Evolutionary conservation across 1,139 yeast species (phyloP).

Genomic region (Geotrichum aggregatum): DNA sequence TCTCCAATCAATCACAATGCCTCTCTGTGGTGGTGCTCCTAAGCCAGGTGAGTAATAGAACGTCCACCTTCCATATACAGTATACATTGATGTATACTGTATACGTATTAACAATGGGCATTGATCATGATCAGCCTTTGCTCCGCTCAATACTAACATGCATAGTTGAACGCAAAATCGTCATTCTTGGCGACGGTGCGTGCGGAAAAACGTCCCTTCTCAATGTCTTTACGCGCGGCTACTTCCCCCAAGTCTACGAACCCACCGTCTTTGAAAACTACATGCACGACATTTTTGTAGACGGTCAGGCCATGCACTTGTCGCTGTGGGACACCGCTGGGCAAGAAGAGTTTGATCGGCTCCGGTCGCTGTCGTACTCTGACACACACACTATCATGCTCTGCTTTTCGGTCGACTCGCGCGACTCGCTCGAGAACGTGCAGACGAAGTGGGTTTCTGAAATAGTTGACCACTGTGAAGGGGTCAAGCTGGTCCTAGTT

Average conservation of each 20-base stretch:
- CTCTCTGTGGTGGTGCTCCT: slow-evolving; percentile 64
- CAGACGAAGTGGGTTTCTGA: slow-evolving; percentile 96
- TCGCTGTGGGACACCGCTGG: slow-evolving; percentile 99
- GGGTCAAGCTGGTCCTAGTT: slow-evolving; percentile 87
- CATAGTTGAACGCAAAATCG: slow-evolving; percentile 79
- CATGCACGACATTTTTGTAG: slow-evolving; percentile 94
- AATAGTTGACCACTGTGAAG: slow-evolving; percentile 94
- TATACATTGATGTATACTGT: too few relatives aligned
- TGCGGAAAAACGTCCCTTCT: slow-evolving; percentile 84
- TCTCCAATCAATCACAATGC: too few relatives aligned
- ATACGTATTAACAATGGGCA: too few relatives aligned
- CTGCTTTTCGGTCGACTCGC: slow-evolving; percentile 90
- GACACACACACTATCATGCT: slow-evolving; percentile 97
- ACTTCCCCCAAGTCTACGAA: slow-evolving; percentile 96
- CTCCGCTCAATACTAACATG: too few relatives aligned
- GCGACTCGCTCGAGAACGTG: slow-evolving; percentile 91
- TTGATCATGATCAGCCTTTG: neutral
- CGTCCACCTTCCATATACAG: neutral
- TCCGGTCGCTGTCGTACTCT: slow-evolving; percentile 82
- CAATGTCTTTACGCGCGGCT: slow-evolving; percentile 94
- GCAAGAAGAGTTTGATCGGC: slow-evolving; percentile 93
- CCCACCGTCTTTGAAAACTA: slow-evolving; percentile 98
- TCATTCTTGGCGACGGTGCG: slow-evolving; percentile 97
- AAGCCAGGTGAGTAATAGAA: slow-evolving; percentile 44
- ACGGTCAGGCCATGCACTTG: slow-evolving; percentile 86